These are phyloP conservation scores for Abortiporus biennis DNA, from an alignment of 1,284 basidiomycete genomes.

Conservation along the genomic window DNA sequence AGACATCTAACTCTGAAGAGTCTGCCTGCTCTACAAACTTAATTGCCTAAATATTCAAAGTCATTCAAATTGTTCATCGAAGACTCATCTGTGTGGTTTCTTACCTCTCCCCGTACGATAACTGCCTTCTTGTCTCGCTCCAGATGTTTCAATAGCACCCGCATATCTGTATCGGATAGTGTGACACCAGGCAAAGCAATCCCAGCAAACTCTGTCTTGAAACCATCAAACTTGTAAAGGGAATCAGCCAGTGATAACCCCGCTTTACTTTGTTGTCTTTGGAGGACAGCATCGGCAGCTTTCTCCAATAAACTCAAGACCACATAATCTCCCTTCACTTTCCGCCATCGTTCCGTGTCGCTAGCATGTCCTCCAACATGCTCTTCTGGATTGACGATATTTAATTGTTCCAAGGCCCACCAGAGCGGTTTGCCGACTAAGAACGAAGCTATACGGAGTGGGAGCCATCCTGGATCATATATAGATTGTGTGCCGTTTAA, in stretches of 20 bases:
- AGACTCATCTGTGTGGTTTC: slow-evolving; percentile 16
- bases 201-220: slow-evolving; percentile 52
- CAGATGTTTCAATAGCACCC: slow-evolving; percentile 72
- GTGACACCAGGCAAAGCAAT: slow-evolving; percentile 36
- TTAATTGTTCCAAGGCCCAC: slow-evolving; percentile 81
- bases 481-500: slow-evolving; percentile 55
- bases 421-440: slow-evolving; percentile 77
- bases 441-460: slow-evolving; percentile 61
- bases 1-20: slow-evolving; percentile 42
- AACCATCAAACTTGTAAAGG: slow-evolving; percentile 59
- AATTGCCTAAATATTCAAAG: slow-evolving; percentile 45
- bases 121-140: slow-evolving; percentile 68
- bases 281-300: slow-evolving; percentile 57
- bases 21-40: slow-evolving; percentile 50
- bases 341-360: slow-evolving; percentile 62
- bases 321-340: slow-evolving; percentile 71
- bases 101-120: slow-evolving; percentile 59
- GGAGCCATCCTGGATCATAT: slow-evolving; percentile 63
- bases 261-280: slow-evolving; percentile 40
- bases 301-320: slow-evolving; percentile 58
- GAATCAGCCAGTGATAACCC: slow-evolving; percentile 50
- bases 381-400: slow-evolving; percentile 60
- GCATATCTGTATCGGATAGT: slow-evolving; percentile 56
- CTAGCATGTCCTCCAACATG: slow-evolving; percentile 34
- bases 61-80: not conserved